A percentile compares a stretch with the other conserved stretches of the same genome.
These are phyloP conservation scores for Pythium pyrilobum DNA, from an alignment of 352 stramenopile genomes.

Conservation along the genomic window DNA sequence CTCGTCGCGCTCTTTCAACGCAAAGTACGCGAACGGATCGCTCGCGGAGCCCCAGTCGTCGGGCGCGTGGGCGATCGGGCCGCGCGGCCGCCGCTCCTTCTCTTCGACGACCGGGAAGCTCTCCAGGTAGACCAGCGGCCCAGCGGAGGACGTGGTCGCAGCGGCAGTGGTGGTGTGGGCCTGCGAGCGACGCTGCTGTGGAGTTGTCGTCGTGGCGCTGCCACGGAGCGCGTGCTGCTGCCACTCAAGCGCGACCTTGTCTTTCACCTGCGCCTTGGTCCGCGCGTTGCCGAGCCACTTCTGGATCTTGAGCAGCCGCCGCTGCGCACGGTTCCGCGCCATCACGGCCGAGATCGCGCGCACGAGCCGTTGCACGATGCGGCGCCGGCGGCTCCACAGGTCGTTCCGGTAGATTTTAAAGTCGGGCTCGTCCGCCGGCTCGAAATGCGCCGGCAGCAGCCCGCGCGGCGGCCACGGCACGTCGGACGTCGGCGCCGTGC, in stretches of 20 bases:
- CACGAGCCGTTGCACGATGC: conserved; percentile 59
- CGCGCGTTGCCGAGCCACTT: conserved; percentile 39
- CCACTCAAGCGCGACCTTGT: conserved; percentile 58
- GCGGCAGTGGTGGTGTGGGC: background rate
- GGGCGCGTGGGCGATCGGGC: conserved; percentile 30
- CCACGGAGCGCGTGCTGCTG: conserved; percentile 15
- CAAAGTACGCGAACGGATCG: conserved; percentile 57
- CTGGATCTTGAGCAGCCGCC: conserved; percentile 48
- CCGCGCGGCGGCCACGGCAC: conserved; percentile 25
- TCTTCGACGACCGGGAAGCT: conserved; percentile 65
- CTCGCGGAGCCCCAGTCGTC: conserved; percentile 39
- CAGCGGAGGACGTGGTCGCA: background rate
- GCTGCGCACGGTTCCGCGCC: conserved; percentile 52
- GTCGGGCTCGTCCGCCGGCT: conserved; percentile 32
- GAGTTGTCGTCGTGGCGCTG: background rate
- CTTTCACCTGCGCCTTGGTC: conserved; percentile 46
- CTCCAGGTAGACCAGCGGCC: conserved; percentile 27
- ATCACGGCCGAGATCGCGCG: conserved; percentile 72
- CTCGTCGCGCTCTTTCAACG: conserved; percentile 57
- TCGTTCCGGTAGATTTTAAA: conserved; percentile 89
- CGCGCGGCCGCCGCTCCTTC: conserved; percentile 33
- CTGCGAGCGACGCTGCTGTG: no score
- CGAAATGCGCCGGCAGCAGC: conserved; percentile 39
- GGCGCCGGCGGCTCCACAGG: conserved; percentile 69
- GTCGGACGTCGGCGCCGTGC: conserved; percentile 20